phyloP scores from a whole-genome alignment of 306 rosid genomes.

The Rosa chinensis region DNA sequence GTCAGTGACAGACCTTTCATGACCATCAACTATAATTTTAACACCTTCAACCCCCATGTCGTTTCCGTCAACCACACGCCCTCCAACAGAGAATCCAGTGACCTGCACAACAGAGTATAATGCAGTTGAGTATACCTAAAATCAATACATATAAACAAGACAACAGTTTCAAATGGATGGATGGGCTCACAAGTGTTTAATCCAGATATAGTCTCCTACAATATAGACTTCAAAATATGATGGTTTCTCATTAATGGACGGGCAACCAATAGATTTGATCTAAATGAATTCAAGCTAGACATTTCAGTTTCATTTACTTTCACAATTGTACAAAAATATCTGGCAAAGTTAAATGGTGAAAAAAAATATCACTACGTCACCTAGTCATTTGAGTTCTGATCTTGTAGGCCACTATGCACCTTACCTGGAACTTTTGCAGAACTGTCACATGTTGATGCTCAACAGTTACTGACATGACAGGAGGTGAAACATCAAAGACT shows the following conservation, averaged over 20 bases:
- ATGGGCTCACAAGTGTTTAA: not conserved
- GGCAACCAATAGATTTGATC: not conserved
- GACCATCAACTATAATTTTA: slow-evolving; percentile 84
- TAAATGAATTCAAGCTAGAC: not conserved
- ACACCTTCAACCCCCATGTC: slow-evolving; percentile 85
- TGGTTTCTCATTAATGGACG: not conserved
- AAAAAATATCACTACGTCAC: not conserved
- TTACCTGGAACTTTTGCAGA: slow-evolving; percentile 89
- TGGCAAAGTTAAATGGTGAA: not conserved
- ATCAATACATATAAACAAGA: not conserved
- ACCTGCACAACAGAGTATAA: slow-evolving; percentile 54
- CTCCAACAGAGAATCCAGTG: slow-evolving; percentile 98
- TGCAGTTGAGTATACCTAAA: slow-evolving; percentile 19
- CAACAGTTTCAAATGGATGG: not conserved
- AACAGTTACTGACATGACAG: slow-evolving; percentile 62
- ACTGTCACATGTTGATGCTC: slow-evolving; percentile 79
- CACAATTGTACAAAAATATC: not conserved
- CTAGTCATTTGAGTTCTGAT: slow-evolving; percentile 1
- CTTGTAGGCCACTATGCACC: not conserved
- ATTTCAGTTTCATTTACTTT: not conserved
- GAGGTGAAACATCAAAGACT: slow-evolving; percentile 91
- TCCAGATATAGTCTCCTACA: not conserved
- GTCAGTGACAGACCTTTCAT: slow-evolving; percentile 86
- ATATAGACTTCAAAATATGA: not conserved
- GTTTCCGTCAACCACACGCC: slow-evolving; percentile 90